Evolutionary conservation across 352 stramenopile genomes (phyloP).

Genomic region (Globisporangium middletonii): DNA sequence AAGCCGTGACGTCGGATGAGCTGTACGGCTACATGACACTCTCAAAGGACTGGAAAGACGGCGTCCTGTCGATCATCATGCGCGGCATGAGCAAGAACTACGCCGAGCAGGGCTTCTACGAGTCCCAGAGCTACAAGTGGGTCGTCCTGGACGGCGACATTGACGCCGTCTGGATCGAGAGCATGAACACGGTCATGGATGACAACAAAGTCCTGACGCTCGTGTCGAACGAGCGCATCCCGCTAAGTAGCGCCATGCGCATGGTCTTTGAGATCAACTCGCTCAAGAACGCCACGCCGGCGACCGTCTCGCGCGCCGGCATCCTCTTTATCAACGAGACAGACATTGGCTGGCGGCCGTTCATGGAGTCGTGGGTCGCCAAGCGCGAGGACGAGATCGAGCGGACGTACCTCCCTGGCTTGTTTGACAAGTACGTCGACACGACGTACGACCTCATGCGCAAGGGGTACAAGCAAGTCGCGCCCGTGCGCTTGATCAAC

Average conservation of each 20-base stretch:
- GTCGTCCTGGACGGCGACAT: constrained; percentile 86
- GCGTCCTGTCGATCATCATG: constrained; percentile 89
- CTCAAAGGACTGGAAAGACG: constrained; percentile 88
- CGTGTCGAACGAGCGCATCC: constrained; percentile 85
- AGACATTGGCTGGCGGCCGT: constrained; percentile 93
- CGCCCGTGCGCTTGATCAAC: constrained; percentile 91
- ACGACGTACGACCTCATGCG: constrained; percentile 91
- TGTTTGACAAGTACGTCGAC: constrained; percentile 97
- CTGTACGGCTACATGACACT: constrained; percentile 93
- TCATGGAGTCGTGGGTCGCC: constrained; percentile 95
- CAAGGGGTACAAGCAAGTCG: constrained; percentile 95
- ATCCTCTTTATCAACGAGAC: constrained; percentile 89
- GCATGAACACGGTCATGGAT: constrained; percentile 98
- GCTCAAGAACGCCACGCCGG: constrained; percentile 82
- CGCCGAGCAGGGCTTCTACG: constrained; percentile 91
- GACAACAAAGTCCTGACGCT: constrained; percentile 96
- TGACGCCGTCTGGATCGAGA: constrained; percentile 87
- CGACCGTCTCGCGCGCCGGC: constrained; percentile 81
- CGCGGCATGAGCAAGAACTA: constrained; percentile 89
- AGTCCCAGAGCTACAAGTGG: constrained; percentile 91
- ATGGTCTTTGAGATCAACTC: constrained; percentile 91
- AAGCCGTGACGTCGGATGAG: constrained; percentile 87
- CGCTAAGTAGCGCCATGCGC: constrained; percentile 76
- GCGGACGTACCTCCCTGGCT: constrained; percentile 86
- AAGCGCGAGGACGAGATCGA: constrained; percentile 89